These are phyloP conservation scores for Trichomonas vaginalis DNA, from an alignment of 208 protist species.

Conservation along the genomic window DNA sequence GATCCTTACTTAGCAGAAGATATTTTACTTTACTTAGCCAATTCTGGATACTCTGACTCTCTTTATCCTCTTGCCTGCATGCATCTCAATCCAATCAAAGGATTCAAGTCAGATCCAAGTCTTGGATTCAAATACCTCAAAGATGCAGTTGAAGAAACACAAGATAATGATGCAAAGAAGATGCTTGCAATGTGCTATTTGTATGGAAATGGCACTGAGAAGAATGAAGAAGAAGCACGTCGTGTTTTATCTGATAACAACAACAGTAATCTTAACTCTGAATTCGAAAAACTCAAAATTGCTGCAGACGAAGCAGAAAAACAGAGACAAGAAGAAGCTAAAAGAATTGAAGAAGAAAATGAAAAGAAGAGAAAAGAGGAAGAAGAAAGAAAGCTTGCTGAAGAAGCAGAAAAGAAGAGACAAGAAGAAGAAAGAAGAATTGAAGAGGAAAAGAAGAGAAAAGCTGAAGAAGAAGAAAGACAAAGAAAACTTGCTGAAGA, in stretches of 20 bases:
- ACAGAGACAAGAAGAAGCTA: neutral
- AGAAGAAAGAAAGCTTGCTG: neutral
- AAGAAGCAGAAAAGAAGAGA: neutral
- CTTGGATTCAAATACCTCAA: neutral
- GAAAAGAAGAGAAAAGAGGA: neutral
- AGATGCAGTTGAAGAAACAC: neutral
- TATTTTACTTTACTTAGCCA: neutral
- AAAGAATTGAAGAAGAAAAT: neutral
- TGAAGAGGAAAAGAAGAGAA: neutral
- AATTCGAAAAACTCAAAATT: neutral
- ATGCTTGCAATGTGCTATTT: neutral
- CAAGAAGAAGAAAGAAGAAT: neutral
- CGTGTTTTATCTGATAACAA: neutral
- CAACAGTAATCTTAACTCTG: neutral
- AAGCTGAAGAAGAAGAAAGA: neutral
- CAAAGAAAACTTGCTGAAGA: neutral
- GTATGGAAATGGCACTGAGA: neutral
- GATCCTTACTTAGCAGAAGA: neutral
- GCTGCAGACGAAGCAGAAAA: neutral
- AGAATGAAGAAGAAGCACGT: neutral
- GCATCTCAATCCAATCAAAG: neutral
- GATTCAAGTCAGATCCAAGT: neutral
- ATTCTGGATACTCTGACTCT: neutral
- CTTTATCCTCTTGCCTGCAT: neutral
- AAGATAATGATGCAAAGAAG: neutral